Base-by-base conservation (phyloP, 1,284 basidiomycete genomes). In the Limonomyces culmigenus region DNA sequence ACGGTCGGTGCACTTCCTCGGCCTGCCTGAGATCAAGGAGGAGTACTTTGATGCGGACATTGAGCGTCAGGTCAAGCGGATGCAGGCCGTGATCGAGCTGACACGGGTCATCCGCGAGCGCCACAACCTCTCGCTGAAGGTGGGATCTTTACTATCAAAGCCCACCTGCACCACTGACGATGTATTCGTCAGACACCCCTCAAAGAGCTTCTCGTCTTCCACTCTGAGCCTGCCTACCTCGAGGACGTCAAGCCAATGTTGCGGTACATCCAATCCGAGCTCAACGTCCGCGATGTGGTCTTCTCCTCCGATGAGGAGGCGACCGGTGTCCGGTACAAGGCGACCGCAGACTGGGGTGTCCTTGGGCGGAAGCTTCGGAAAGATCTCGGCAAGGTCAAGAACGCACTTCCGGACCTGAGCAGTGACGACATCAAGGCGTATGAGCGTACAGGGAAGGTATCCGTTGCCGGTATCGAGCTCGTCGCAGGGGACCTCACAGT, bases 41-140 rank as follows among this genome's bases (percentile, higher is more conserved):
- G 91, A 93, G 49, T 98, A 97, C 63, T 91, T 96, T 53, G 89
- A 99, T 56, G 73, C 68, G n/a, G 81, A 80, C 48, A 95, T 99
- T 46, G 91, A 97, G 62, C 75, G 92, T 37, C 84, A 93, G 58
- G 88, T 98, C 33, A 74, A 84, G 59, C 77, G 91, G 18, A 88
- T 98, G 76, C 91, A 96, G 56, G 67, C 76, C 11, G 84, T 98
- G 51, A 96, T 98, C 44, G 91, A 97, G 42, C 63, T 99, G 42
- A 81, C 83, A 14, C 75, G 95, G 45, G 79, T 80, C 44, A 70
- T 97, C 46, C 81, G 95, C 39, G 92, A 97, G 58, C 75, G 74
- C 49, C 76, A 86, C 52, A 87, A 75, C 38, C 58, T 97, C 37
- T 85, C 85, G n/a, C 66, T 93, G 47, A 95, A 95, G 72, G 88